Percentiles rank a stretch among this genome's conserved stretches.
These are phyloP conservation scores for Ceratopteris richardii DNA, from an alignment of 75 land plant genomes.

Conservation along the genomic window DNA sequence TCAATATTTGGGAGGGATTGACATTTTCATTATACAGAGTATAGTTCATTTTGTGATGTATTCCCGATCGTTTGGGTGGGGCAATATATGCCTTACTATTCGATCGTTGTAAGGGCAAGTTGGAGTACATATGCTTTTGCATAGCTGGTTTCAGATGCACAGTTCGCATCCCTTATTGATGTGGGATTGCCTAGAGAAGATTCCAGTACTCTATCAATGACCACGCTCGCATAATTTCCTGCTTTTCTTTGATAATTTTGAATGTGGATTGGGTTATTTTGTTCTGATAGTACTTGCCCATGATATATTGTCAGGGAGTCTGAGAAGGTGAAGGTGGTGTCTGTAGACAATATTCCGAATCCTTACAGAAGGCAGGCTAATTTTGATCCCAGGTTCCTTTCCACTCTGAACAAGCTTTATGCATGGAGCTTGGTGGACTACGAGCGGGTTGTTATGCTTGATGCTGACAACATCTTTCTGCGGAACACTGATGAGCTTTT, in stretches of 20 bases:
- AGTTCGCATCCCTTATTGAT: neutral
- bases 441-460: slow-evolving; percentile 43
- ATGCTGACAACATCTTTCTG: slow-evolving; percentile 35
- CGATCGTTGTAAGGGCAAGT: too few species aligned
- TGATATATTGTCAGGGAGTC: too few species aligned
- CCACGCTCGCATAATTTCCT: neutral
- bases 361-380: slow-evolving; percentile 19
- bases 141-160: neutral
- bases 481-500: slow-evolving; percentile 32
- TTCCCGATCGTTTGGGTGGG: too few species aligned
- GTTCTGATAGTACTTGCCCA: too few species aligned
- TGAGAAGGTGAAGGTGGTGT: slow-evolving; percentile 30
- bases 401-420: slow-evolving; percentile 31
- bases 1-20: too few species aligned
- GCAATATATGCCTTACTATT: too few species aligned
- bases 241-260: neutral
- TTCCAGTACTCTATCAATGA: neutral
- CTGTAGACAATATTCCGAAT: slow-evolving; percentile 29
- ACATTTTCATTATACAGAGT: too few species aligned
- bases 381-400: slow-evolving; percentile 24
- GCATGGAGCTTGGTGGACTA: slow-evolving; percentile 30
- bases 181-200: neutral
- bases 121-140: too few species aligned
- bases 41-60: too few species aligned
- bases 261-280: too few species aligned